phyloP scores from a whole-genome alignment of 1,284 basidiomycete genomes.

The Marasmius sp. region DNA sequence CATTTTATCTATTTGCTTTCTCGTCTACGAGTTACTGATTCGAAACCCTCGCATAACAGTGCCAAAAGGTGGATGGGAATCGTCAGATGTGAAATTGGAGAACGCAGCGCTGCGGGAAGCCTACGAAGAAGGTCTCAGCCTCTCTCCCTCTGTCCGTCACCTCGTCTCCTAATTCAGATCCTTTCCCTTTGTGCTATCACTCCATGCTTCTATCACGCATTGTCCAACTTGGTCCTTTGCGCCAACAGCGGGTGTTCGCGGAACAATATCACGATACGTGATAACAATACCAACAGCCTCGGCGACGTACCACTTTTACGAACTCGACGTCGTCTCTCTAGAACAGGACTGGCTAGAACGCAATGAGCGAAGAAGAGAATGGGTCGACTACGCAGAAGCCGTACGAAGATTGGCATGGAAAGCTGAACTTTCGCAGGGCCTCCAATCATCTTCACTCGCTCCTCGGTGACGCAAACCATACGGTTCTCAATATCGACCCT shows the following conservation, averaged over 20 bases:
- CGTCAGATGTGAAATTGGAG: slow-evolving; percentile 74
- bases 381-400: slow-evolving; percentile 83
- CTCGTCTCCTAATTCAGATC: slow-evolving; percentile 59
- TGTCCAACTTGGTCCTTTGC: slow-evolving; percentile 6
- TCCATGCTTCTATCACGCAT: slow-evolving; percentile 23
- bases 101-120: slow-evolving; percentile 85
- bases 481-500: background rate
- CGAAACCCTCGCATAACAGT: slow-evolving; percentile 42
- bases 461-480: slow-evolving; percentile 24
- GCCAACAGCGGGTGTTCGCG: slow-evolving; percentile 72
- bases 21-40: background rate
- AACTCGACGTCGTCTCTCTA: slow-evolving; percentile 73
- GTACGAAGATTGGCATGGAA: slow-evolving; percentile 75
- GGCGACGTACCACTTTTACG: slow-evolving; percentile 83
- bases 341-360: slow-evolving; percentile 78
- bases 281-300: slow-evolving; percentile 75
- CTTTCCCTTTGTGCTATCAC: slow-evolving; percentile 30
- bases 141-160: slow-evolving; percentile 75
- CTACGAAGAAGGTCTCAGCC: slow-evolving; percentile 89
- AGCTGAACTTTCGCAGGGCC: slow-evolving; percentile 70
- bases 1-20: slow-evolving; percentile 12
- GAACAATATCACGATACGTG: slow-evolving; percentile 74
- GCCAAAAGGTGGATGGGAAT: slow-evolving; percentile 85
- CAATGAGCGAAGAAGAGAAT: slow-evolving; percentile 74
- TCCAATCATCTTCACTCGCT: slow-evolving; percentile 67